These are phyloP conservation scores for Alternaria arborescens DNA, from an alignment of 2,329 filamentous ascomycete species.

Conservation along the genomic window DNA sequence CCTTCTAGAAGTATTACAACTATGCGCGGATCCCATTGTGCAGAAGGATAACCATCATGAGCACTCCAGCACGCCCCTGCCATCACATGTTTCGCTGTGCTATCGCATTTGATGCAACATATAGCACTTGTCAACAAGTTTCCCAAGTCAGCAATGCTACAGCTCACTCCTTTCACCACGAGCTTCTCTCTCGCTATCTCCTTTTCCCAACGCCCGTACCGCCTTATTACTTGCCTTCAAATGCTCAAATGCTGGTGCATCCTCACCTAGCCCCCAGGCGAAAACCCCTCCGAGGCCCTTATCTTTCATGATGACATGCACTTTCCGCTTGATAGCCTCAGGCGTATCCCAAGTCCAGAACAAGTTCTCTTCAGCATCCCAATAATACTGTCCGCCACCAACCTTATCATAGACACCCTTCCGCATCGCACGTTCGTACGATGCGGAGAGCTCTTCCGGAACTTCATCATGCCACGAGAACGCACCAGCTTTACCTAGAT, in stretches of 20 bases:
- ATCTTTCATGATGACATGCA: slow-evolving; percentile 64
- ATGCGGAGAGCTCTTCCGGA: slow-evolving; percentile 58
- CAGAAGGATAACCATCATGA: no score
- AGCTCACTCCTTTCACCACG: slow-evolving; percentile 17
- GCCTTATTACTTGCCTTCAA: slow-evolving; percentile 48
- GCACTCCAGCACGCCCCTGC: no score
- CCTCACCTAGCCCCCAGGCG: slow-evolving; percentile 77
- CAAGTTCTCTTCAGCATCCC: slow-evolving; percentile 65
- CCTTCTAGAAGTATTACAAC: no score
- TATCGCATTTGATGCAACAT: no score
- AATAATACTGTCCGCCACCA: slow-evolving; percentile 73
- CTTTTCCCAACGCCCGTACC: background rate
- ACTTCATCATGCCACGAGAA: slow-evolving; percentile 59
- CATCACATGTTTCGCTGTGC: no score
- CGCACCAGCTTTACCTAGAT: slow-evolving; percentile 65
- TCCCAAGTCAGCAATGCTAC: background rate
- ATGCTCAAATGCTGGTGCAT: slow-evolving; percentile 53
- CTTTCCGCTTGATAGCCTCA: slow-evolving; percentile 68
- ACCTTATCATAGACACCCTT: slow-evolving; percentile 65
- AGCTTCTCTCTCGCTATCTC: no score
- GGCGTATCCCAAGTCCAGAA: slow-evolving; percentile 80
- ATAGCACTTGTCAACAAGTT: background rate
- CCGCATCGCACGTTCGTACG: slow-evolving; percentile 64
- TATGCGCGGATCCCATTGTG: no score
- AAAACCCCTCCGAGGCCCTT: slow-evolving; percentile 72